These are phyloP conservation scores for Dictyostelium capitatum DNA, from an alignment of 78 protist genomes.

Conservation along the genomic window DNA sequence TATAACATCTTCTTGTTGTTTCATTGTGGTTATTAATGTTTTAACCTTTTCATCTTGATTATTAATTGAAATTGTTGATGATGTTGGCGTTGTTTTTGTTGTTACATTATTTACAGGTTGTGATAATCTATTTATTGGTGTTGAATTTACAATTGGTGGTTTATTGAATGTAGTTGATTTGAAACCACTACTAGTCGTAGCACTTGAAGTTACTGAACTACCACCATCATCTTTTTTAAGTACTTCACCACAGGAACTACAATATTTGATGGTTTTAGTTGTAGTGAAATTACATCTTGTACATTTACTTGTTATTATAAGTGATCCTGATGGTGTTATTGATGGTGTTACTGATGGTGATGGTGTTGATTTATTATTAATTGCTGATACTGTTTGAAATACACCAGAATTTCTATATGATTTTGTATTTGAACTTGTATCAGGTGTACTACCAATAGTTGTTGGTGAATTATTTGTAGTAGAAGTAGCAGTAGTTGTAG, in stretches of 20 bases:
- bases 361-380: conserved; percentile 27
- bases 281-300: conserved; percentile 43
- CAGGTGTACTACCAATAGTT: background rate
- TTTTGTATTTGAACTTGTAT: background rate
- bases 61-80: background rate
- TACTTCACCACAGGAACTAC: conserved; percentile 41
- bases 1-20: conserved; percentile 58
- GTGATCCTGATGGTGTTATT: background rate
- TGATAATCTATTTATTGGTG: background rate
- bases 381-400: background rate
- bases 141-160: background rate
- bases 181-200: background rate
- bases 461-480: background rate
- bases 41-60: conserved; percentile 32
- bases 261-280: background rate
- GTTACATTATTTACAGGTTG: background rate
- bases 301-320: conserved; percentile 1
- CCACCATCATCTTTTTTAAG: background rate
- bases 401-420: background rate
- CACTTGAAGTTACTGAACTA: background rate
- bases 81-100: background rate
- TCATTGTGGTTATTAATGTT: conserved; percentile 11
- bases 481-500: background rate
- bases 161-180: background rate
- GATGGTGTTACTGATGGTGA: background rate